Percentiles rank a stretch among this genome's conserved stretches.
Conservation (phyloP, 257 asterid species). For the Prunella vulgaris region DNA sequence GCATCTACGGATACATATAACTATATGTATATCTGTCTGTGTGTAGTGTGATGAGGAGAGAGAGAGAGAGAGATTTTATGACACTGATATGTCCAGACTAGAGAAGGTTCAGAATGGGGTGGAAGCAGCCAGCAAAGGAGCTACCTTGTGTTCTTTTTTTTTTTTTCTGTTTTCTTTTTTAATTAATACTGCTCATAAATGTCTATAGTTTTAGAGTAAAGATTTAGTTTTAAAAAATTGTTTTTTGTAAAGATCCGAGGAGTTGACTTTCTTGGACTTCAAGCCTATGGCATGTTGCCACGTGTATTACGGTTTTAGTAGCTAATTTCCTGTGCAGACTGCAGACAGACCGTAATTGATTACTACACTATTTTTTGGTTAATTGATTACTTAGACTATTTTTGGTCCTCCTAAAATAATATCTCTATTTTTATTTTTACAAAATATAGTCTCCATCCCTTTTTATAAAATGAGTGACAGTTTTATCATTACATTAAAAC, state of each 20-base stretch:
- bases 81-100: slow-evolving; percentile 17
- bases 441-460: too few relatives aligned
- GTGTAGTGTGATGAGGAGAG: neutral
- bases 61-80: slow-evolving; percentile 3
- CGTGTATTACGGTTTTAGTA: slow-evolving; percentile 23
- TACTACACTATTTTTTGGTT: too few relatives aligned
- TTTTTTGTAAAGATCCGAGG: slow-evolving; percentile 42
- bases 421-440: too few relatives aligned
- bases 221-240: neutral
- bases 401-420: too few relatives aligned
- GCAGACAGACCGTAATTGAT: too few relatives aligned
- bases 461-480: too few relatives aligned
- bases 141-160: neutral
- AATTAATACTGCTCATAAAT: neutral
- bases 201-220: neutral
- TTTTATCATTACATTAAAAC: too few relatives aligned
- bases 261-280: slow-evolving; percentile 38
- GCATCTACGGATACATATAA: neutral
- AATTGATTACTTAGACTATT: too few relatives aligned
- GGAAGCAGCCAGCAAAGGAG: slow-evolving; percentile 4
- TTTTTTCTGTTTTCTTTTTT: neutral
- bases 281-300: slow-evolving; percentile 29
- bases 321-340: too few relatives aligned
- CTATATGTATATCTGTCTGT: neutral
- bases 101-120: slow-evolving; percentile 31